phyloP scores from a whole-genome alignment of 2,329 filamentous ascomycete genomes.

The Calonectria pseudoreteaudii region DNA sequence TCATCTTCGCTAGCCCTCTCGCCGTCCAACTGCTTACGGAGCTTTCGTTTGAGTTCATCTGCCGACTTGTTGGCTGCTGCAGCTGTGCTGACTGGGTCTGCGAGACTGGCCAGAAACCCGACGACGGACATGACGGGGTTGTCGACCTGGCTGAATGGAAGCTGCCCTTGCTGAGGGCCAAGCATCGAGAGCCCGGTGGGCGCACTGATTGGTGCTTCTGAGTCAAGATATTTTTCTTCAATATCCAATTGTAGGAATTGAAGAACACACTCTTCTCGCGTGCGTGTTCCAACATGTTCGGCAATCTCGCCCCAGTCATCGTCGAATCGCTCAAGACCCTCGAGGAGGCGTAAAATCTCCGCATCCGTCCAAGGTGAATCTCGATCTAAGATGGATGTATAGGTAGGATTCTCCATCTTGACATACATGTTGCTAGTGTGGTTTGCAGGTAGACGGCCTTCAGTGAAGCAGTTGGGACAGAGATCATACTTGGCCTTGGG shows the following conservation, averaged over 20 bases:
- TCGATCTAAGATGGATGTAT: slow-evolving; percentile 81
- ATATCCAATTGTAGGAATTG: slow-evolving; percentile 98
- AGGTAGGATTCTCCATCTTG: slow-evolving; percentile 89
- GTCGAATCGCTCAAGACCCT: slow-evolving; percentile 92
- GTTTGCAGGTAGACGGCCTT: slow-evolving; percentile 84
- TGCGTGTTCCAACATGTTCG: slow-evolving; percentile 90
- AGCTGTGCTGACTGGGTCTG: slow-evolving; percentile 89
- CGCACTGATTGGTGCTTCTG: slow-evolving; percentile 67
- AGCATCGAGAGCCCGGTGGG: slow-evolving; percentile 73
- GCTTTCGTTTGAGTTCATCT: slow-evolving; percentile 83
- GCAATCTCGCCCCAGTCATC: slow-evolving; percentile 96
- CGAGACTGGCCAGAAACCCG: slow-evolving; percentile 90
- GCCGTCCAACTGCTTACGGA: slow-evolving; percentile 82
- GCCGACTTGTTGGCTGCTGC: slow-evolving; percentile 91
- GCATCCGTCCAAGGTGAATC: slow-evolving; percentile 93
- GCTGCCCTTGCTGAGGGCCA: slow-evolving; percentile 79
- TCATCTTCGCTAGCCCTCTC: slow-evolving; percentile 52
- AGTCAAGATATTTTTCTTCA: slow-evolving; percentile 95
- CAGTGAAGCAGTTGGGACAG: slow-evolving; percentile 90
- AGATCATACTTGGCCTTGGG: slow-evolving; percentile 84
- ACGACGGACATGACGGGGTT: slow-evolving; percentile 98
- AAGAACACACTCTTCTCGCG: slow-evolving; percentile 94
- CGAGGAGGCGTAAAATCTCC: slow-evolving; percentile 88
- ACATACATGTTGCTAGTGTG: slow-evolving; percentile 85
- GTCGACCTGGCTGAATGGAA: slow-evolving; percentile 92